Percentiles rank a stretch among this genome's conserved stretches.
phyloP scores from a whole-genome alignment of 352 stramenopile genomes.

The Phytophthora rubi region DNA sequence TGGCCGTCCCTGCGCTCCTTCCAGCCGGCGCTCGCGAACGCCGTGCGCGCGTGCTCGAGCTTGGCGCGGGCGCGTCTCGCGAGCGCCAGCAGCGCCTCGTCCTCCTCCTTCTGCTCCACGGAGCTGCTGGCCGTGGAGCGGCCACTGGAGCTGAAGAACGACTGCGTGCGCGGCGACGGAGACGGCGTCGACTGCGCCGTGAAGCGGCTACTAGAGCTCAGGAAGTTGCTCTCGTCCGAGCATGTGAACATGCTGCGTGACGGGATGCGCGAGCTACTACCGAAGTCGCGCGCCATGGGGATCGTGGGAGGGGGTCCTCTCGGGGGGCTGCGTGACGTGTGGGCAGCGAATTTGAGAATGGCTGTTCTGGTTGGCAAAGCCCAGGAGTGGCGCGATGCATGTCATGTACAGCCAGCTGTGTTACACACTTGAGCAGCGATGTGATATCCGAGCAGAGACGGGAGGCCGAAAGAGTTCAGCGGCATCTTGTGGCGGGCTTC shows the following conservation, averaged over 20 bases:
- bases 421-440: conserved; percentile 24
- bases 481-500: conserved; percentile 9
- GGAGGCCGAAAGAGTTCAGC: conserved; percentile 18
- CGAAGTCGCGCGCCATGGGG: conserved; percentile 18
- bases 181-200: conserved; percentile 10
- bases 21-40: conserved; percentile 26
- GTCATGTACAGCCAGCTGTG: conserved; percentile 6
- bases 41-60: conserved; percentile 24
- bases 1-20: conserved; percentile 40
- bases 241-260: conserved; percentile 38
- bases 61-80: conserved; percentile 19
- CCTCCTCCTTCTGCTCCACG: conserved; percentile 24
- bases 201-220: conserved; percentile 16
- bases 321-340: conserved; percentile 3
- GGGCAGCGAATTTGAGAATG: conserved; percentile 30
- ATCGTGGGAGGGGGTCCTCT: neutral
- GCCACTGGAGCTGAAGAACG: conserved; percentile 39
- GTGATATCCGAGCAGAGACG: neutral
- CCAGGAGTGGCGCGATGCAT: neutral
- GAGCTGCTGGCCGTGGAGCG: conserved; percentile 21
- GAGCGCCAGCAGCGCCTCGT: conserved; percentile 34
- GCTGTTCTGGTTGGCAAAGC: conserved; percentile 23
- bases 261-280: conserved; percentile 28
- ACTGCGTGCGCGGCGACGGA: conserved; percentile 27
- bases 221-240: conserved; percentile 27